phyloP scores from a whole-genome alignment of 345 rosid genomes.

The Acer negundo region DNA sequence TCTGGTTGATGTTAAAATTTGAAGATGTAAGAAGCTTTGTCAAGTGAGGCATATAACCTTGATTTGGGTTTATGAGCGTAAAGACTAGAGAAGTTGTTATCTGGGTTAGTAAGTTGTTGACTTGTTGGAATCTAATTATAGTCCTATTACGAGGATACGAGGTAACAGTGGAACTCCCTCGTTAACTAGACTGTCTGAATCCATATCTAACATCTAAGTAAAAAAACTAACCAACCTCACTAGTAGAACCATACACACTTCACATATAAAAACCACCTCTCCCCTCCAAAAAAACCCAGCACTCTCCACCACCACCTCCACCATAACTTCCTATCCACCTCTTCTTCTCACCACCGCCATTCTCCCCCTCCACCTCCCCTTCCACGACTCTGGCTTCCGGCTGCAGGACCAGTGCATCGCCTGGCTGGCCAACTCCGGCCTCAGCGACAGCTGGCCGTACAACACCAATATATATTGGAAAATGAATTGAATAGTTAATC shows the following conservation, averaged over 20 bases:
- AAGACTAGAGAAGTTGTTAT: not conserved
- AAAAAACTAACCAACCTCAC: too few relatives aligned
- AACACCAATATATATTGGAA: slow-evolving; percentile 11
- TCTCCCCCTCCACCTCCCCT: slow-evolving; percentile 16
- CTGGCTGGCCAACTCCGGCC: slow-evolving; percentile 77
- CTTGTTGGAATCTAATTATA: not conserved
- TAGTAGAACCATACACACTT: too few relatives aligned
- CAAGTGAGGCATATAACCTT: too few relatives aligned
- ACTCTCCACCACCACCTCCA: not conserved
- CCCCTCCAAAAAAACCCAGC: too few relatives aligned
- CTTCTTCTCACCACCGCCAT: not conserved
- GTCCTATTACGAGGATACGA: not conserved
- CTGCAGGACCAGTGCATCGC: slow-evolving; percentile 67
- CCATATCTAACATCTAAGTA: too few relatives aligned
- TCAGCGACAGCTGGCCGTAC: slow-evolving; percentile 73
- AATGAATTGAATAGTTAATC: not conserved
- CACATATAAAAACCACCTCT: too few relatives aligned
- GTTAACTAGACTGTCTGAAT: too few relatives aligned
- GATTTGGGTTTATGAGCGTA: not conserved
- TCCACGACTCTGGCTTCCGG: slow-evolving; percentile 45
- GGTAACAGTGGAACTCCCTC: too few relatives aligned
- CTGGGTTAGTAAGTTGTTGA: too few relatives aligned
- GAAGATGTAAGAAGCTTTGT: not conserved
- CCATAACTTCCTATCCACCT: slow-evolving; percentile 24
- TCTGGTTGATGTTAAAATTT: not conserved